Conservation (phyloP, 306 rosid species). For the Sindora glabra region DNA sequence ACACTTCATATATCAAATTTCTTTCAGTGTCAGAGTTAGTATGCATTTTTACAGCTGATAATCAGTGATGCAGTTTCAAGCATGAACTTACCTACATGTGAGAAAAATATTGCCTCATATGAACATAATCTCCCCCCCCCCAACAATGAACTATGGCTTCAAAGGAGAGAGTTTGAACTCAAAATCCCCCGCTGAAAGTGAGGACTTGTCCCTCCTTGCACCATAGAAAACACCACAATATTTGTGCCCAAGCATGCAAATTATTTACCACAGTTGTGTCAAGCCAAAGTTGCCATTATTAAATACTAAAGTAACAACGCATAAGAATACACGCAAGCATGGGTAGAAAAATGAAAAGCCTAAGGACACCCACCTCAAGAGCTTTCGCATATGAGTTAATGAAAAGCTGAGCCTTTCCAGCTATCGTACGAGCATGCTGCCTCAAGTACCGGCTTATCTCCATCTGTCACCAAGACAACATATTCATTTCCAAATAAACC, state of each 20-base stretch:
- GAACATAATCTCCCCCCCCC: too few relatives aligned
- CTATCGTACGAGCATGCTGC: constrained; percentile 88
- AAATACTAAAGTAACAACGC: neutral
- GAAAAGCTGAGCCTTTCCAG: constrained; percentile 89
- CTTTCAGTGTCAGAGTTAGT: neutral
- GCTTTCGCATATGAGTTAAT: constrained; percentile 97
- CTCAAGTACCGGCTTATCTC: constrained; percentile 90
- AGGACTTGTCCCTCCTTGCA: too few relatives aligned
- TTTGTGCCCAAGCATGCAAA: too few relatives aligned
- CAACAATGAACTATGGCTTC: too few relatives aligned
- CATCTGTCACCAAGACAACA: too few relatives aligned
- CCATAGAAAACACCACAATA: too few relatives aligned
- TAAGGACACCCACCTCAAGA: constrained; percentile 58
- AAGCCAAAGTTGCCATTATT: neutral
- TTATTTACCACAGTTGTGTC: too few relatives aligned
- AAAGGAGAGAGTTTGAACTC: too few relatives aligned
- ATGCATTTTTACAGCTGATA: neutral
- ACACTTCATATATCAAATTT: neutral
- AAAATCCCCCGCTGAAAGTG: too few relatives aligned
- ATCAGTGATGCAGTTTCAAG: neutral
- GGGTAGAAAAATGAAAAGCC: neutral
- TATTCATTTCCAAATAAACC: too few relatives aligned
- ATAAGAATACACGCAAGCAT: neutral
- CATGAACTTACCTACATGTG: neutral
- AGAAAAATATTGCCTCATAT: neutral